A percentile compares a stretch with the other conserved stretches of the same genome.
Conservation (phyloP, 2,329 filamentous ascomycete species). For the Helminthosporium solani region DNA sequence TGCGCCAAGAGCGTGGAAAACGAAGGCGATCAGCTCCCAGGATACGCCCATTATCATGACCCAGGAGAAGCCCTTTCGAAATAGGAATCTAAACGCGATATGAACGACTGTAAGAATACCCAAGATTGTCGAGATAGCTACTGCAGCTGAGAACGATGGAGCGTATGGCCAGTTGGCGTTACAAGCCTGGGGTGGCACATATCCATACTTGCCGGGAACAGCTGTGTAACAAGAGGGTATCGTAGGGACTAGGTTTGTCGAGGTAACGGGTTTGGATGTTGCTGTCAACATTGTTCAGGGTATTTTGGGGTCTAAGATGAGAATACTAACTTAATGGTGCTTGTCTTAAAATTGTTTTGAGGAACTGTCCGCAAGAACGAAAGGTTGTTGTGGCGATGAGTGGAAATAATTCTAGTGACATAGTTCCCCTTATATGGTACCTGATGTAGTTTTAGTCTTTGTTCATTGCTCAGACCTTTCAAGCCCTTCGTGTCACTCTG, state of each 20-base stretch:
- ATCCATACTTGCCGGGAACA: slow-evolving; percentile 24
- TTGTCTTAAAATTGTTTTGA: too few relatives aligned
- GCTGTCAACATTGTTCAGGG: slow-evolving; percentile 19
- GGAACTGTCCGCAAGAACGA: neutral
- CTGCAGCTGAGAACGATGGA: slow-evolving; percentile 24
- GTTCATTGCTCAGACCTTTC: neutral
- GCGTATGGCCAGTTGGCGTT: slow-evolving; percentile 28
- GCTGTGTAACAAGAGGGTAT: slow-evolving; percentile 23
- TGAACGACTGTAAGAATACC: slow-evolving; percentile 25
- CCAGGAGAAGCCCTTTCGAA: slow-evolving; percentile 43
- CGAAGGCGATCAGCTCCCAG: slow-evolving; percentile 49
- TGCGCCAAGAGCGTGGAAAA: slow-evolving; percentile 44
- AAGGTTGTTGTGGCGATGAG: neutral
- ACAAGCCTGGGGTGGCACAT: slow-evolving; percentile 25
- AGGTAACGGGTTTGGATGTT: slow-evolving; percentile 12
- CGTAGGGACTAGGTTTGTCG: slow-evolving; percentile 11
- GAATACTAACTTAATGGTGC: too few relatives aligned
- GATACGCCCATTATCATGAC: slow-evolving; percentile 47
- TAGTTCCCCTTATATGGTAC: too few relatives aligned
- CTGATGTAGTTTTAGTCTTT: too few relatives aligned
- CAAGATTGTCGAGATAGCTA: slow-evolving; percentile 27
- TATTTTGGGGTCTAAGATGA: too few relatives aligned
- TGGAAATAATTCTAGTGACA: too few relatives aligned
- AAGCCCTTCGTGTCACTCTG: neutral
- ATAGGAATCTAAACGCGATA: slow-evolving; percentile 19